phyloP scores from a whole-genome alignment of 345 rosid species.

The Syzygium jambos region DNA sequence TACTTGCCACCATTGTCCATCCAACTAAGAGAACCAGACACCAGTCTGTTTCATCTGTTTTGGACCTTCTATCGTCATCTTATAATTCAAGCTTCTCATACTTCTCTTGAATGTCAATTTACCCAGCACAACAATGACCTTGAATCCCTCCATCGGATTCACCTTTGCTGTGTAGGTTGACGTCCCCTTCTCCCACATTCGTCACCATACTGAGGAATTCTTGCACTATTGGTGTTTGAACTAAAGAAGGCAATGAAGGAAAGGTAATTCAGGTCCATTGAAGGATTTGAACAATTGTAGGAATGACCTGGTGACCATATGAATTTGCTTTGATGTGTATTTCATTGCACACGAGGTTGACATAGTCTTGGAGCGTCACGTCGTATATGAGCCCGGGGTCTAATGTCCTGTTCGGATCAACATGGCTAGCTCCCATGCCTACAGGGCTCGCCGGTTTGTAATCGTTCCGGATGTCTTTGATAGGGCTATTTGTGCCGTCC shows the following conservation, averaged over 20 bases:
- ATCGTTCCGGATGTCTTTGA: constrained; percentile 29
- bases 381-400: constrained; percentile 29
- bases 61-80: constrained; percentile 28
- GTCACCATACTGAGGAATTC: constrained; percentile 20
- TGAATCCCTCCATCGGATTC: constrained; percentile 7
- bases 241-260: constrained; percentile 19
- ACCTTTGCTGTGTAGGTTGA: constrained; percentile 7
- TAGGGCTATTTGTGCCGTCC: constrained; percentile 20
- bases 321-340: constrained; percentile 10
- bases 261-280: constrained; percentile 26
- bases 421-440: constrained; percentile 36
- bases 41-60: neutral
- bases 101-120: constrained; percentile 31
- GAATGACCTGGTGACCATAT: neutral
- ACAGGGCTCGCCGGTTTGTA: constrained; percentile 27
- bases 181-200: constrained; percentile 2
- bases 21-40: constrained; percentile 41
- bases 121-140: constrained; percentile 24
- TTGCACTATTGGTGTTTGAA: neutral
- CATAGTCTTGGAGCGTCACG: neutral
- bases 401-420: constrained; percentile 23
- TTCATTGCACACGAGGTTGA: constrained; percentile 5
- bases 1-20: constrained; percentile 12
- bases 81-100: constrained; percentile 30
- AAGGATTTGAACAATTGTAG: constrained; percentile 16